Conservation (phyloP, 2,329 filamentous ascomycete species). For the Arthrinium phaeospermum region DNA sequence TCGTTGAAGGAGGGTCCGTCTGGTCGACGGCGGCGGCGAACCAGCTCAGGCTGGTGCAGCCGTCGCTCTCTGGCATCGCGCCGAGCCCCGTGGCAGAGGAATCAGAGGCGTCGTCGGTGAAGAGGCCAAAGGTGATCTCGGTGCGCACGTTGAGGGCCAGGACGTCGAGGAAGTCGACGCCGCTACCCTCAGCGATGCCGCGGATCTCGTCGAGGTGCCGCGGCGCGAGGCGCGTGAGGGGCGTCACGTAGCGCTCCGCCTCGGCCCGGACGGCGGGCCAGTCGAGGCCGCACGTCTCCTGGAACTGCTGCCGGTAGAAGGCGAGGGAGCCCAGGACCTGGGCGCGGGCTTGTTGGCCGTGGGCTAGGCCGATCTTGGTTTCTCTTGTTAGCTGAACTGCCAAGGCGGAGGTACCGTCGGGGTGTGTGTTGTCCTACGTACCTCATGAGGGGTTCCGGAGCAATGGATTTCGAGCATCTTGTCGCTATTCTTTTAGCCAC, state of each 20-base stretch:
- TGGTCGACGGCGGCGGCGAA: conserved; percentile 13
- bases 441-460: conserved; percentile 26
- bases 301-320: conserved; percentile 45
- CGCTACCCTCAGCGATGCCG: conserved; percentile 59
- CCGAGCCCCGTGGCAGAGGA: background rate
- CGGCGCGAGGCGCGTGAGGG: conserved; percentile 45
- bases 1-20: background rate
- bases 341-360: conserved; percentile 38
- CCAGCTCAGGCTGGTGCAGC: conserved; percentile 60
- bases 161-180: conserved; percentile 53
- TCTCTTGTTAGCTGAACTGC: conserved; percentile 23
- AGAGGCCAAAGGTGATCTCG: conserved; percentile 63
- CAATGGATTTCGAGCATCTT: conserved; percentile 25
- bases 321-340: conserved; percentile 41
- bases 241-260: conserved; percentile 52
- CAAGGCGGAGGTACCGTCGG: background rate
- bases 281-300: conserved; percentile 37
- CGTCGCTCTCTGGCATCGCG: conserved; percentile 45
- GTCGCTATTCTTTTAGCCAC: background rate
- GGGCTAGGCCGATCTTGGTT: conserved; percentile 42
- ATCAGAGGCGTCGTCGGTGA: conserved; percentile 37
- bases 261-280: conserved; percentile 40
- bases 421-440: background rate
- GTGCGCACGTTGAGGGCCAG: conserved; percentile 63
- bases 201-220: conserved; percentile 50